A percentile compares a stretch with the other conserved stretches of the same genome.
These are phyloP conservation scores for Entamoeba dispar DNA, from an alignment of 208 protist species.

Conservation along the genomic window DNA sequence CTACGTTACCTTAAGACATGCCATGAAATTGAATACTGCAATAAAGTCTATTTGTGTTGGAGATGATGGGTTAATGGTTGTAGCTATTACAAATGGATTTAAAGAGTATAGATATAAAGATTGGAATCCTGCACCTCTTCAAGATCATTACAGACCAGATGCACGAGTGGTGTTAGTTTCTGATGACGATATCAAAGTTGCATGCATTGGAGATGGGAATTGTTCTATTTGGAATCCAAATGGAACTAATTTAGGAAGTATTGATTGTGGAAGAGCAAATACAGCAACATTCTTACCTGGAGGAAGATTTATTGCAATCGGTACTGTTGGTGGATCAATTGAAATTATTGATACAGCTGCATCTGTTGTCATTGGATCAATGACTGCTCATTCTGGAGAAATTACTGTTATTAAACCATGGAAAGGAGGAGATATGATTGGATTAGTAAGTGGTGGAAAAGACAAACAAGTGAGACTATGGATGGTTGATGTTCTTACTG, in stretches of 20 bases:
- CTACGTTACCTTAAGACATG: neutral
- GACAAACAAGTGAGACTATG: slow-evolving; percentile 43
- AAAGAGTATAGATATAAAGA: neutral
- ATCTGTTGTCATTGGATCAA: neutral
- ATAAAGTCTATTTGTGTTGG: neutral
- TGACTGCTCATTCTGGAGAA: neutral
- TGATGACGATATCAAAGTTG: neutral
- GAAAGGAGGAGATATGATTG: neutral
- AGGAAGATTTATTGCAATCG: neutral
- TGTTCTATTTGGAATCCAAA: neutral
- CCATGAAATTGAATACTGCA: neutral
- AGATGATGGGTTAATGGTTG: neutral
- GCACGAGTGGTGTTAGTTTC: neutral
- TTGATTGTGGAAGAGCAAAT: neutral
- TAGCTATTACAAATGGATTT: neutral
- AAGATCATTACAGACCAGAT: neutral
- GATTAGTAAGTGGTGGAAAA: neutral
- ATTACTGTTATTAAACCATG: neutral
- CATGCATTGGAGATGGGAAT: neutral
- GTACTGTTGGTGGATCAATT: neutral
- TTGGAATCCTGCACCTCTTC: neutral
- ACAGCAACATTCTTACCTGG: neutral
- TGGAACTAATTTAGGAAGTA: neutral
- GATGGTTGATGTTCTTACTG: slow-evolving; percentile 42
- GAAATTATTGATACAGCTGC: neutral